Evolutionary conservation across 257 asterid species (phyloP).

Genomic region (Solanum raphanifolium): DNA sequence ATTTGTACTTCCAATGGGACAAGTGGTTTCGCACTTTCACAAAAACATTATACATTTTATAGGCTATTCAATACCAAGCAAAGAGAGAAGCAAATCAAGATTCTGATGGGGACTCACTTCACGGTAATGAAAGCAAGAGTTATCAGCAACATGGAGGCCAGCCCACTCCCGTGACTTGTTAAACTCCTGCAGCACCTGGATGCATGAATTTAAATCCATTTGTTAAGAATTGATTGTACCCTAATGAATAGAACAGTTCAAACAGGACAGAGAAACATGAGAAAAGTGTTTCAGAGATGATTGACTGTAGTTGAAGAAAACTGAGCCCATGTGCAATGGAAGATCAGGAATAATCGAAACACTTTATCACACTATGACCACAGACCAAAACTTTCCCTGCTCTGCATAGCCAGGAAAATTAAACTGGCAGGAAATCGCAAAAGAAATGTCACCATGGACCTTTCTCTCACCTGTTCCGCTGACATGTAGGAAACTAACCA

Average conservation of each 20-base stretch:
- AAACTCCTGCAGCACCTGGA: slow-evolving; percentile 60
- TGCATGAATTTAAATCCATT: neutral
- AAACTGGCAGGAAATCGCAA: neutral
- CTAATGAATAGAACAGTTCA: neutral
- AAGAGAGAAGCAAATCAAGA: neutral
- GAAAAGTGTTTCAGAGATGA: neutral
- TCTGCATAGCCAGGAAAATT: slow-evolving; percentile 3
- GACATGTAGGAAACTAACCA: slow-evolving; percentile 93
- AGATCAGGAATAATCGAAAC: neutral
- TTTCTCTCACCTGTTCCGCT: slow-evolving; percentile 47
- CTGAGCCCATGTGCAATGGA: neutral
- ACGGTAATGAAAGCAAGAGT: slow-evolving; percentile 93
- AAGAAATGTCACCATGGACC: neutral
- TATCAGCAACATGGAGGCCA: slow-evolving; percentile 84
- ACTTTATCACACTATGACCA: neutral
- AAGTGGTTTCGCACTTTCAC: neutral
- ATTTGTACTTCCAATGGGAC: neutral
- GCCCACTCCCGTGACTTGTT: slow-evolving; percentile 65
- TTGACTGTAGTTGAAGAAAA: neutral
- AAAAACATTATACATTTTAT: neutral
- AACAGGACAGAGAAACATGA: neutral
- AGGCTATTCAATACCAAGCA: neutral
- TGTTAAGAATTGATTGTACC: neutral
- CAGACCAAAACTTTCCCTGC: neutral
- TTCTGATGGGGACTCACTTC: slow-evolving; percentile 39